A percentile compares a stretch with the other conserved stretches of the same genome.
phyloP scores from a whole-genome alignment of 1,139 yeast species.

The Yamadazyma atlantica region DNA sequence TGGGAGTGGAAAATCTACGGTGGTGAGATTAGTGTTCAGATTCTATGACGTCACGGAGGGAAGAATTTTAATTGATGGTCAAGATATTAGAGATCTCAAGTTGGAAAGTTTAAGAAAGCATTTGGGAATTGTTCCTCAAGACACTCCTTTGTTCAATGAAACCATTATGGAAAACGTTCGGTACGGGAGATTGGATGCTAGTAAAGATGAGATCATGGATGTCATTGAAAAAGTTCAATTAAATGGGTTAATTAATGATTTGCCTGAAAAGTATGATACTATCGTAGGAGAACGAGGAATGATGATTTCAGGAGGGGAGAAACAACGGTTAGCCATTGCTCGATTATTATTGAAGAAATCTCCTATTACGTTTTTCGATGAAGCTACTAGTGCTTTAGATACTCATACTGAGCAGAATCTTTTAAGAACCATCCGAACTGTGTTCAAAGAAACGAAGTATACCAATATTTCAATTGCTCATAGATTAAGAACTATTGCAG shows the following conservation, averaged over 20 bases:
- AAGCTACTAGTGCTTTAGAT: conserved; percentile 95
- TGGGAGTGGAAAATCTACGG: conserved; percentile 94
- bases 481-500: conserved; percentile 89
- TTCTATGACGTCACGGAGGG: conserved; percentile 85
- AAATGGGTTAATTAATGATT: conserved; percentile 56
- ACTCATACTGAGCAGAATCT: conserved; percentile 93
- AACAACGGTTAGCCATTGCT: conserved; percentile 92
- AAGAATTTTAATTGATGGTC: conserved; percentile 82
- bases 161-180: conserved; percentile 83
- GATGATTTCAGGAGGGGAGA: conserved; percentile 99
- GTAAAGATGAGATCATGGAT: conserved; percentile 65
- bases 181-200: conserved; percentile 78
- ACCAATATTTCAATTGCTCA: conserved; percentile 95
- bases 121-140: conserved; percentile 97
- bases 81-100: conserved; percentile 75
- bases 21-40: conserved; percentile 78
- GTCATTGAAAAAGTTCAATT: conserved; percentile 74
- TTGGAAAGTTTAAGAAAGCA: conserved; percentile 70
- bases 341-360: conserved; percentile 80
- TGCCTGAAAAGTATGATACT: conserved; percentile 84
- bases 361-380: conserved; percentile 92
- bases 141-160: conserved; percentile 92
- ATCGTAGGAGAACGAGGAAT: conserved; percentile 97
- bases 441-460: conserved; percentile 54
- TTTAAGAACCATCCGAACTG: conserved; percentile 64